These are phyloP conservation scores for Globisporangium cylindrosporum DNA, from an alignment of 352 stramenopile species.

Conservation along the genomic window DNA sequence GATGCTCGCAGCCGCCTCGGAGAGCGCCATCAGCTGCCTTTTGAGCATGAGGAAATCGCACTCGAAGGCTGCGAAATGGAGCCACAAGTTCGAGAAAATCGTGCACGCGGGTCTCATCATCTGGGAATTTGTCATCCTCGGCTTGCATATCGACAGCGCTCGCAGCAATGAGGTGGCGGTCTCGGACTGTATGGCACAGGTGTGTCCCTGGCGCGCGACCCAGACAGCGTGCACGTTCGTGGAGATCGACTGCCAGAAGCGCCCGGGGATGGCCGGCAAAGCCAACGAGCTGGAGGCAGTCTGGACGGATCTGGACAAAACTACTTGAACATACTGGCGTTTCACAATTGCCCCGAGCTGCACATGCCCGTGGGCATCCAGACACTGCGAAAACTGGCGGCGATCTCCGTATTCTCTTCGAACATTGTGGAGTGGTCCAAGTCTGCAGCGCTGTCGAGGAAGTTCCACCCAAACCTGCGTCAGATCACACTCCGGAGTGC, in stretches of 20 bases:
- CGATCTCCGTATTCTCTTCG: neutral
- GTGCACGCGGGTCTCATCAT: neutral
- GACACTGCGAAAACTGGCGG: neutral
- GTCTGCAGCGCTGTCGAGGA: neutral
- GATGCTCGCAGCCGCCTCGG: no score
- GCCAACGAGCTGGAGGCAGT: neutral
- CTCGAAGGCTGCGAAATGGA: neutral
- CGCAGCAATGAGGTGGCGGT: neutral
- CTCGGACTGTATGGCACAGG: neutral
- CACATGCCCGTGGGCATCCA: conserved; percentile 5
- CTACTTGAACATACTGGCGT: neutral
- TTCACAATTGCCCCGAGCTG: conserved; percentile 5
- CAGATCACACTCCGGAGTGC: neutral
- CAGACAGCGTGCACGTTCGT: neutral
- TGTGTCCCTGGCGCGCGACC: neutral
- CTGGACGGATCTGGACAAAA: neutral
- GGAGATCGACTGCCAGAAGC: conserved; percentile 3
- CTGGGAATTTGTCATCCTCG: conserved; percentile 4
- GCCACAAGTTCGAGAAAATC: neutral
- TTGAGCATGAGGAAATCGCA: neutral
- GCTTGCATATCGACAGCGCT: conserved; percentile 4
- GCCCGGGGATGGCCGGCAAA: neutral
- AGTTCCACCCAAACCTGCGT: neutral
- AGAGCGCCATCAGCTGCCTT: neutral
- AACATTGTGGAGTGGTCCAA: neutral